Percentiles rank a stretch among this genome's conserved stretches.
phyloP scores from a whole-genome alignment of 73 alveolate genomes.

The Symbiodinium natans region DNA sequence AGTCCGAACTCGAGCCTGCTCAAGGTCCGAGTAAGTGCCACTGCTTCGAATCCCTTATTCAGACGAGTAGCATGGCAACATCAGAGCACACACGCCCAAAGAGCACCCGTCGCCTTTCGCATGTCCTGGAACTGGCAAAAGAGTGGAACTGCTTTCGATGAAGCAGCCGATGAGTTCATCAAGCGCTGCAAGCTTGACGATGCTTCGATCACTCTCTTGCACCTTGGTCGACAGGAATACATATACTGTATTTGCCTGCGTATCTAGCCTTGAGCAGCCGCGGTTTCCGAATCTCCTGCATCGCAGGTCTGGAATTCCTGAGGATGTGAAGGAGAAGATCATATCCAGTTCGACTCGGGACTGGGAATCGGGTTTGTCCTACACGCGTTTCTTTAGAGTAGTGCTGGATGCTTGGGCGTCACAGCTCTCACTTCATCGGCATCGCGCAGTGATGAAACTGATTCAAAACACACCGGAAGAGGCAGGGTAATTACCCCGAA shows the following conservation, averaged over 20 bases:
- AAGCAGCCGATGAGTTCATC: background rate
- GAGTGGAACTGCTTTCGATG: background rate
- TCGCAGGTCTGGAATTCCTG: slow-evolving; percentile 39
- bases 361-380: slow-evolving; percentile 41
- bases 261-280: no score
- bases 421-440: background rate
- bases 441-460: background rate
- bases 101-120: no score
- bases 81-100: no score
- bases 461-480: background rate
- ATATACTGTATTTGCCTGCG: no score
- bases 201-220: slow-evolving; percentile 39
- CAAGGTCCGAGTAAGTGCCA: no score
- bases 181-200: slow-evolving; percentile 35
- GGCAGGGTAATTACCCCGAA: background rate
- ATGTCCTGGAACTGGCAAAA: slow-evolving; percentile 4
- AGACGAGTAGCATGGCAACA: no score
- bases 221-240: background rate
- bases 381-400: background rate
- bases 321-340: slow-evolving; percentile 50
- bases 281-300: no score
- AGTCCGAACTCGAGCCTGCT: no score
- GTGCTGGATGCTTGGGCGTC: slow-evolving; percentile 13
- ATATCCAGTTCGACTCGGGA: background rate
- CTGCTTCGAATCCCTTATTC: no score